Base-by-base conservation (phyloP, 2,329 filamentous ascomycete species). In the Davidsoniella eucalypti region DNA sequence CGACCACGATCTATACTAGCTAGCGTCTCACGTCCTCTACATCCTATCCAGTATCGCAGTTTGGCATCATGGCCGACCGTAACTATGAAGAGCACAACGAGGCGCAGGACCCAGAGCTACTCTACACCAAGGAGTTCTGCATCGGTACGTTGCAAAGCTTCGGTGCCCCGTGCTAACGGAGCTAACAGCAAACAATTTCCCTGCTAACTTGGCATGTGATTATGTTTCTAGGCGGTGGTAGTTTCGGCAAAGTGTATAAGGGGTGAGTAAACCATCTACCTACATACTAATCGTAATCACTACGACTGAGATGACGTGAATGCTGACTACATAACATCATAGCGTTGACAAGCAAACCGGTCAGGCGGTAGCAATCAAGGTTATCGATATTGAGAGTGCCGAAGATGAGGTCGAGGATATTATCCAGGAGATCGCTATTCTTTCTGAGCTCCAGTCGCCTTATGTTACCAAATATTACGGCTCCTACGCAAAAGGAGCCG, bases 381-480 rank as follows among this genome's bases (percentile, higher is more conserved):
- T 98, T 60, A 96, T 98, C 64, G 92, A 98, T 61, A 92, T 98
- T 57, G 92, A 98, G 67, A 95, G 92, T 68, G 92, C 92, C 60
- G 92, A 98, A 67, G 92, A 98, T 65, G 92, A 98, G 68, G 90
- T 98, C 58, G 92, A 96, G 69, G 92, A 98, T 67, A 98, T 98
- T 59, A 95, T 96, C 64, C 87, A 94, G 64, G 92, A 98, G 68
- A 96, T 98, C 58, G 87, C 90, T 57, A 96, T 98, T 59, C 74
- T 98, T 50, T 94, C 92, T 29, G 90, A 94, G 66, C 78, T 98
- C 57, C 86, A 93, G 67, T 96, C 90, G 16, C 87, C 87, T 16
- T 94, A 93, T 62, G 90, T 96, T 55, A 98, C 92, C 38, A 92
- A 93, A 65, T 98, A 98, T 70, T 87, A 94, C 68, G 92, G 92